These are phyloP conservation scores for Fusarium solani-melongenae DNA, from an alignment of 2,329 filamentous ascomycete genomes.

Conservation along the genomic window DNA sequence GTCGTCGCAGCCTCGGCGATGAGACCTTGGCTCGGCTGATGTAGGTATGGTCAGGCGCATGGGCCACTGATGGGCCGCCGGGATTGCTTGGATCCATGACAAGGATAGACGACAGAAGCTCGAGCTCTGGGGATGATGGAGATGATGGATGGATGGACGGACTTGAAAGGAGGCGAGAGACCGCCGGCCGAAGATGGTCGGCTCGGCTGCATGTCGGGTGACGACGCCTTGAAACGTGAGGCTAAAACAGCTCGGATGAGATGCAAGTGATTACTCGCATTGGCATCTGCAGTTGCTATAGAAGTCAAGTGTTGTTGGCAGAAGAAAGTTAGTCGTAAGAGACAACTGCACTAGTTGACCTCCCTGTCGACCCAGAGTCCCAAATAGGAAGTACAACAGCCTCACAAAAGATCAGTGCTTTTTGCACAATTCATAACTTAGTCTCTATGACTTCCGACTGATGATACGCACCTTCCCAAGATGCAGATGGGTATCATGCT, in stretches of 20 bases:
- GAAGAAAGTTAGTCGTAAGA: not conserved
- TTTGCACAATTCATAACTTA: not conserved
- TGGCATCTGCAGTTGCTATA: not conserved
- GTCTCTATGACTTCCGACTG: not conserved
- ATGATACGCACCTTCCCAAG: not conserved
- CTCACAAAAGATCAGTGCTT: not conserved
- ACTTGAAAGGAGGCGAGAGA: not conserved
- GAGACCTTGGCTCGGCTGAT: conserved; percentile 2
- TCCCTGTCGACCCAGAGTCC: not conserved
- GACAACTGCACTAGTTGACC: not conserved
- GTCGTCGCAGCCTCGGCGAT: conserved; percentile 2
- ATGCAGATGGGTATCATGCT: not conserved
- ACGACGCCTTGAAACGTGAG: not conserved
- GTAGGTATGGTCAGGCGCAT: not conserved
- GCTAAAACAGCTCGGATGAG: conserved; percentile 5
- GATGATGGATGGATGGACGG: not conserved
- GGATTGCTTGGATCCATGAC: not conserved
- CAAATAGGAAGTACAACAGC: not conserved
- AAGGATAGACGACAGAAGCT: not conserved
- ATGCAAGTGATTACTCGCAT: conserved; percentile 2
- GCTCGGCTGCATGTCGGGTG: not conserved
- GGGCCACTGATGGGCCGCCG: not conserved
- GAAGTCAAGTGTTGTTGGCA: not conserved
- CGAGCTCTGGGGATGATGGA: not conserved
- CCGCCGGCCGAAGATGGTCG: not conserved